phyloP scores from a whole-genome alignment of 139 green algal species.

The Micractinium conductrix region DNA sequence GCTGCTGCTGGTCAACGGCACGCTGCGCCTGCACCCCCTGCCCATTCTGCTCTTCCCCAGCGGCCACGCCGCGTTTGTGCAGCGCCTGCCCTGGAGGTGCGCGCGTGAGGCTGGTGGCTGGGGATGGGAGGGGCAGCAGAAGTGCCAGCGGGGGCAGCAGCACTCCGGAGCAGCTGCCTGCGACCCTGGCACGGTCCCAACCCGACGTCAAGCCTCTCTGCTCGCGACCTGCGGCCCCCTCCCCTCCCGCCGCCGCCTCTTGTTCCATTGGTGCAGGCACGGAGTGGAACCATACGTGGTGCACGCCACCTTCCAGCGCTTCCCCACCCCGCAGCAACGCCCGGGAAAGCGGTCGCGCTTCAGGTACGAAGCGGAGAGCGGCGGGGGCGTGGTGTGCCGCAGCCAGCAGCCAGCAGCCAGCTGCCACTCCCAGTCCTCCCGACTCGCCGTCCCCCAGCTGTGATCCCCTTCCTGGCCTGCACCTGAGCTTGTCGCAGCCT shows the following conservation, averaged over 20 bases:
- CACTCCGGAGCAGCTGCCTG: too few species aligned
- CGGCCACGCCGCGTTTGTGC: constrained; percentile 49
- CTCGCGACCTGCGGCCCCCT: background rate
- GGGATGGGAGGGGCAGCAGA: background rate
- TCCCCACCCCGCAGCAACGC: background rate
- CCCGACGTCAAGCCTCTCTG: too few species aligned
- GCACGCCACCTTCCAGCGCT: constrained; percentile 47
- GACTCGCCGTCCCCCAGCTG: too few species aligned
- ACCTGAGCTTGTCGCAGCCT: background rate
- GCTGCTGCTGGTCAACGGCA: constrained; percentile 16
- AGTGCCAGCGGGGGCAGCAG: too few species aligned
- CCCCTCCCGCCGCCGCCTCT: background rate
- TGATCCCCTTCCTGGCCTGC: too few species aligned
- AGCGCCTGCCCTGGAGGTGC: constrained; percentile 35
- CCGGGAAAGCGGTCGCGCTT: constrained; percentile 49
- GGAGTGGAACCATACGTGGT: constrained; percentile 43
- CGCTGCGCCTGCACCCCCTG: constrained; percentile 30
- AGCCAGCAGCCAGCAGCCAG: background rate
- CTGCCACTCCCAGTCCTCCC: background rate
- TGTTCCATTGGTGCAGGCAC: background rate
- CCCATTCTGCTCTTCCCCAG: constrained; percentile 36
- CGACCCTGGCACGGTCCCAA: too few species aligned
- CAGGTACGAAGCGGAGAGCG: background rate
- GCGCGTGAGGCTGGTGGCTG: background rate
- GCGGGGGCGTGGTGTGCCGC: background rate